phyloP scores from a whole-genome alignment of 208 protist genomes.

The Leishmania arabica region DNA sequence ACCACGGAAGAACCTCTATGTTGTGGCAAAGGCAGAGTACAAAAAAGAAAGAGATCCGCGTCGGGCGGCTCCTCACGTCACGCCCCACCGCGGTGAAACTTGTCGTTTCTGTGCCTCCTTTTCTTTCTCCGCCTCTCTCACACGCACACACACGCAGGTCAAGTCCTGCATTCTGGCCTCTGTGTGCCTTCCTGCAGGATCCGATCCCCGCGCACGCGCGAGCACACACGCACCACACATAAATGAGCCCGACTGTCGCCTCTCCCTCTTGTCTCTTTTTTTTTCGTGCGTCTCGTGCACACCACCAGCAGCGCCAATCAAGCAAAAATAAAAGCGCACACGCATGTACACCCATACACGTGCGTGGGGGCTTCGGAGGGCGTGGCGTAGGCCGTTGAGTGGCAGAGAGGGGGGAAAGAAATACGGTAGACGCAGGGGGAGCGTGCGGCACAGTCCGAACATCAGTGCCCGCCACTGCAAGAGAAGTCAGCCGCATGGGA shows the following conservation, averaged over 20 bases:
- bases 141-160: background rate
- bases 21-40: conserved; percentile 13
- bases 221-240: background rate
- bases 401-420: background rate
- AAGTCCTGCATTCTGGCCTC: background rate
- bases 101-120: background rate
- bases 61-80: background rate
- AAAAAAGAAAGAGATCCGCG: conserved; percentile 3
- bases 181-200: background rate
- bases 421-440: background rate
- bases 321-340: background rate
- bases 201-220: background rate
- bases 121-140: background rate
- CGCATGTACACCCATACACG: background rate
- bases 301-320: background rate
- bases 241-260: background rate
- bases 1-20: conserved; percentile 3
- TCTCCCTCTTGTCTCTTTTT: background rate
- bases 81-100: background rate
- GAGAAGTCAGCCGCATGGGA: background rate
- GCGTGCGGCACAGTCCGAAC: background rate
- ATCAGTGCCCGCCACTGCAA: background rate
- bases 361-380: background rate
- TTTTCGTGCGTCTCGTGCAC: background rate
- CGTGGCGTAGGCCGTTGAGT: background rate